These are phyloP conservation scores for Acarospora socialis DNA, from an alignment of 2,329 filamentous ascomycete genomes.

Conservation along the genomic window DNA sequence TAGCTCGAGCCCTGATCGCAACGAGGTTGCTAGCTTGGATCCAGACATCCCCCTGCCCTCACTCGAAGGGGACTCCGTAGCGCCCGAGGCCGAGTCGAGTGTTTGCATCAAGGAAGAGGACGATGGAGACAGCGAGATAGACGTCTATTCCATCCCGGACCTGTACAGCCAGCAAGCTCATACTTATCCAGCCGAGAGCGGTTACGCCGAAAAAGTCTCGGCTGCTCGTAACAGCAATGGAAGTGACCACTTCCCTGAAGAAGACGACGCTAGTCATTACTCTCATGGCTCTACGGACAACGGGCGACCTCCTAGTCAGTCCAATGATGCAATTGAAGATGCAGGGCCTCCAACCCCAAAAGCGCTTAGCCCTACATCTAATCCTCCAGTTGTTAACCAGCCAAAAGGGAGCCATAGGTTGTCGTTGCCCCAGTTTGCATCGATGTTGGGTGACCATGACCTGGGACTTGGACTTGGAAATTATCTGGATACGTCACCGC, in stretches of 20 bases:
- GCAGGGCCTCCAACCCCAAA: slow-evolving; percentile 34
- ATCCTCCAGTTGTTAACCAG: no score
- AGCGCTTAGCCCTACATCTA: slow-evolving; percentile 19
- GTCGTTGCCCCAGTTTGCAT: slow-evolving; percentile 35
- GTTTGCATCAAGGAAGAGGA: slow-evolving; percentile 56
- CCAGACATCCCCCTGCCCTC: slow-evolving; percentile 85
- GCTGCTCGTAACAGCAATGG: slow-evolving; percentile 13
- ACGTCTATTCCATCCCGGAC: slow-evolving; percentile 55
- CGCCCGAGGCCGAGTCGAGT: slow-evolving; percentile 41
- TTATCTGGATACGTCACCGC: slow-evolving; percentile 37
- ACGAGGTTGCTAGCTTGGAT: slow-evolving; percentile 45
- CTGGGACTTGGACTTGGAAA: slow-evolving; percentile 41
- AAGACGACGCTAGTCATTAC: slow-evolving; percentile 45
- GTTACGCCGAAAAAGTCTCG: slow-evolving; percentile 16
- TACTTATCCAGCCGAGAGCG: no score
- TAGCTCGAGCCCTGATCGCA: slow-evolving; percentile 44
- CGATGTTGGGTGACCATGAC: slow-evolving; percentile 35
- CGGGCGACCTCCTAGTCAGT: slow-evolving; percentile 19
- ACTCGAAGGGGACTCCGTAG: slow-evolving; percentile 53
- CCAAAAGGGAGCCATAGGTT: slow-evolving; percentile 19
- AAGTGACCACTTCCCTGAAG: slow-evolving; percentile 25
- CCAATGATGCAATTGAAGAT: slow-evolving; percentile 24
- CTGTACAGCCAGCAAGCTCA: slow-evolving; percentile 41
- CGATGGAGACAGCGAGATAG: slow-evolving; percentile 39
- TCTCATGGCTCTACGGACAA: slow-evolving; percentile 29